A percentile compares a stretch with the other conserved stretches of the same genome.
Conservation (phyloP, 169 alveolate genomes). For the Neospora caninum region DNA sequence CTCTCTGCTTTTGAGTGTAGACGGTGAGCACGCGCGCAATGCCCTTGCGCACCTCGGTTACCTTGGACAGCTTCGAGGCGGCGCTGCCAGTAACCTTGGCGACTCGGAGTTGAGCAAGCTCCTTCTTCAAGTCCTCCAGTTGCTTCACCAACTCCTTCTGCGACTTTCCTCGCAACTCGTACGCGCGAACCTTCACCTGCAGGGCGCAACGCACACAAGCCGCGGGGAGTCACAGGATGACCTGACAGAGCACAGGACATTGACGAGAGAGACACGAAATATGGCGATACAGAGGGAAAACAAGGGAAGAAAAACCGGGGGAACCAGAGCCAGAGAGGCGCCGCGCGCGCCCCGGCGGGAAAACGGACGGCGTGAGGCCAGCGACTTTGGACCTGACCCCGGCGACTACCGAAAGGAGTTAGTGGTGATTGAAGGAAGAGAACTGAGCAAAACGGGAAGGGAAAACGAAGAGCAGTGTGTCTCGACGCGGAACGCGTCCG, state of each 20-base stretch:
- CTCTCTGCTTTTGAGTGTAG: conserved; percentile 89
- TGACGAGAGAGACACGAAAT: background rate
- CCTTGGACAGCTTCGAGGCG: conserved; percentile 89
- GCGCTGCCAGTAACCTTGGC: conserved; percentile 92
- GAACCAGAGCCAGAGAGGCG: no score
- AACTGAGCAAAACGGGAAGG: no score
- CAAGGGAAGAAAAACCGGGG: background rate
- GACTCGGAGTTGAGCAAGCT: conserved; percentile 90
- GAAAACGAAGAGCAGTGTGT: no score
- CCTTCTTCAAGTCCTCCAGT: conserved; percentile 91
- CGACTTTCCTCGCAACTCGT: conserved; percentile 88
- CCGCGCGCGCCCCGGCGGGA: no score
- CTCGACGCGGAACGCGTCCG: no score
- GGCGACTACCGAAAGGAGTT: no score
- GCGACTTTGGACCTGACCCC: no score
- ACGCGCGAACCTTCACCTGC: conserved; percentile 86
- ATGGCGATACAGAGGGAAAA: background rate
- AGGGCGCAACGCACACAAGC: background rate
- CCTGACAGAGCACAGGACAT: no score
- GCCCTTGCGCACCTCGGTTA: conserved; percentile 89
- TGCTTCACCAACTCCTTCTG: conserved; percentile 88
- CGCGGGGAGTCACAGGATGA: background rate
- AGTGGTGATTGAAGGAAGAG: no score
- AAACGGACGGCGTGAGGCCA: no score
- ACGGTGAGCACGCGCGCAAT: conserved; percentile 94